Conservation (phyloP, 257 asterid species). For the Solanum medicagineum region DNA sequence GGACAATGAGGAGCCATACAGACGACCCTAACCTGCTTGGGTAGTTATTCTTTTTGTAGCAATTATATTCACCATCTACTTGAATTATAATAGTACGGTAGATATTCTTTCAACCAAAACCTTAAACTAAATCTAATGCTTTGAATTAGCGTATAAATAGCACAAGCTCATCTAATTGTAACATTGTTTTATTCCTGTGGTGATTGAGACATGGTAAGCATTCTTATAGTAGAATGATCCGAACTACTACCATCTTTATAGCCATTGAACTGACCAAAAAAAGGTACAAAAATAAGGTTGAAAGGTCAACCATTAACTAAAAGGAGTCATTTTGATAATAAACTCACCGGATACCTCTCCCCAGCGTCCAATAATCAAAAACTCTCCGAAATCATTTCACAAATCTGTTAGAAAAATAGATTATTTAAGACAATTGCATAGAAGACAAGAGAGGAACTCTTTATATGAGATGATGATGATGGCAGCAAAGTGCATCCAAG, state of each 20-base stretch:
- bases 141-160: background rate
- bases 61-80: background rate
- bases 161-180: background rate
- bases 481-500: background rate
- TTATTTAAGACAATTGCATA: background rate
- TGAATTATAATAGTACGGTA: background rate
- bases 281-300: background rate
- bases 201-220: background rate
- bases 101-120: background rate
- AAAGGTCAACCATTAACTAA: background rate
- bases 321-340: background rate
- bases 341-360: background rate
- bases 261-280: background rate
- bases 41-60: background rate
- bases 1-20: background rate
- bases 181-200: background rate
- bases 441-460: background rate
- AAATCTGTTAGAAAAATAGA: background rate
- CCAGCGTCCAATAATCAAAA: background rate
- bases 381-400: background rate
- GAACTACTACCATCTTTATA: background rate
- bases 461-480: background rate
- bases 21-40: background rate
- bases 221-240: background rate
- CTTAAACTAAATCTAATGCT: background rate